Percentiles rank a stretch among this genome's conserved stretches.
Conservation (phyloP, 1,284 basidiomycete species). For the Golubevia pallescens region DNA sequence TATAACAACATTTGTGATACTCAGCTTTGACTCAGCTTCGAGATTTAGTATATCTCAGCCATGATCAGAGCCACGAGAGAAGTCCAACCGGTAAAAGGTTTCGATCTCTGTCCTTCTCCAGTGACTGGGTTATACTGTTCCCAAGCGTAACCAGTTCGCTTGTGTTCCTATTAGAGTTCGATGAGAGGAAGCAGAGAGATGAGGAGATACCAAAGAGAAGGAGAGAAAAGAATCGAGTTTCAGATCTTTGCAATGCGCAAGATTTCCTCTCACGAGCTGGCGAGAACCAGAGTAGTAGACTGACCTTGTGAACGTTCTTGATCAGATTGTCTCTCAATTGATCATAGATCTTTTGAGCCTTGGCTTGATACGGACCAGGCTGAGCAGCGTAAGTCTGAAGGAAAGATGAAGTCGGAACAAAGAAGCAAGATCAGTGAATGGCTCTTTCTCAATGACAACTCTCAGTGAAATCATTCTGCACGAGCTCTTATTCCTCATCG, state of each 20-base stretch:
- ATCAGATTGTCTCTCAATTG: constrained; percentile 44
- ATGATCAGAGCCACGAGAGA: constrained; percentile 54
- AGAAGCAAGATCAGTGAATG: background rate
- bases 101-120: constrained; percentile 46
- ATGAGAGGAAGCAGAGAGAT: background rate
- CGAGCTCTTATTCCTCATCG: too few species aligned
- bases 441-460: background rate
- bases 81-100: constrained; percentile 60
- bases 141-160: constrained; percentile 49
- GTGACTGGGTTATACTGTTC: constrained; percentile 54
- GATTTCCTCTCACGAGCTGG: background rate
- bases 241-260: background rate
- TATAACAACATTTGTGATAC: too few species aligned
- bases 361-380: constrained; percentile 35
- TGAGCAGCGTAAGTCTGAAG: constrained; percentile 34
- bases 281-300: background rate
- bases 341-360: constrained; percentile 36
- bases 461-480: background rate
- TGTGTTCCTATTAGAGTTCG: constrained; percentile 26
- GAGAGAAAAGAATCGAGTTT: background rate
- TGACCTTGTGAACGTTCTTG: constrained; percentile 36
- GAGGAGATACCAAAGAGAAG: constrained; percentile 4
- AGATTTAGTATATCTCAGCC: constrained; percentile 42
- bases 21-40: too few species aligned
- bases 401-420: background rate